Base-by-base conservation (phyloP, 768 basidiomycete genomes). In the Lactarius pseudohatsudake region DNA sequence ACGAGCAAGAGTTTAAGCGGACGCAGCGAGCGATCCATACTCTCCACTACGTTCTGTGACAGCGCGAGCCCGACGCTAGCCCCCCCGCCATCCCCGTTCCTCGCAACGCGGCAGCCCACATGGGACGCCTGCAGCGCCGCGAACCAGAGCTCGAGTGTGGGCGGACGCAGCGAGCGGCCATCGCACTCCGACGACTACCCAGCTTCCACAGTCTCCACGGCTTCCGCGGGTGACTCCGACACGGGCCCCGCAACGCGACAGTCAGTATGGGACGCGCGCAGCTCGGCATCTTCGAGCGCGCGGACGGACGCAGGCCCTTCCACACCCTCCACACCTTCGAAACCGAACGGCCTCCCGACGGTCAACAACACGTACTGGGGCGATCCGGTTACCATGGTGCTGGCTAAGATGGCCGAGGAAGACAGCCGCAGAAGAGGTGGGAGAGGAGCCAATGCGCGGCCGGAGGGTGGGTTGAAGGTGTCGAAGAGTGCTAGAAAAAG, bases 161-260 rank as follows among this genome's bases (percentile, higher is more conserved):
- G 10, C 53, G 53, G 22, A 9, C 34, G 53, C 32, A 26, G 28
- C 50, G 54, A 40, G 22, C 11, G 34, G n/a, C 45, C n/a, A 10
- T 47, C 45, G 4, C 20, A 0, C 20, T 11, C 45, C 45, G 45
- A n/a, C 57, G 6, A 26, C 18, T 30, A n/a, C n/a, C 26, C 15
- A 43, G 18, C 41, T 57, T 30, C 45, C 63, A 20, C 58, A 57
- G 63, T 20, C 40, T 20, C 38, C 55, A 34, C 62, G 40, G 15
- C 15, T 26, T 11, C 22, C 11, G 22, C 22, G 7, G n/a, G 11
- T 6, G n/a, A 26, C 26, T 16, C 20, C 8, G 36, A 20, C 26
- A 32, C 5, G 4, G 5, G 16, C 13, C 55, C 55, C 3, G 15
- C 40, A 15, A 32, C 45, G 32, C 34, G 13, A 13, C 32, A 47